Conservation (phyloP, 1,284 basidiomycete genomes). For the Athelia psychrophila region DNA sequence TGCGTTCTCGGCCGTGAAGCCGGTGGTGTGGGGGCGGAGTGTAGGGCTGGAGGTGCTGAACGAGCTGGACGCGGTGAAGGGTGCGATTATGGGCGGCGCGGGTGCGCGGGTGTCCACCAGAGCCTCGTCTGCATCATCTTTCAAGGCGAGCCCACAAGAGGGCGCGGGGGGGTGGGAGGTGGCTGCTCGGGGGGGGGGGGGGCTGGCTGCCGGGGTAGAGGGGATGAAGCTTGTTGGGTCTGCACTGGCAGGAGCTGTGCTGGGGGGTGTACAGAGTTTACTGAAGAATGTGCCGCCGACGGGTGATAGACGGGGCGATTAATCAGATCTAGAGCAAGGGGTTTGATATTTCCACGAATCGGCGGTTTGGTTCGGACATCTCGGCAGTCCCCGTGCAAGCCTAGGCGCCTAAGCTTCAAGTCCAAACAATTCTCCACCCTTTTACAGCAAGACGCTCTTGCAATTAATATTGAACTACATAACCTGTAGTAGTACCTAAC, state of each 20-base stretch:
- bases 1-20: conserved; percentile 39
- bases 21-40: conserved; percentile 83
- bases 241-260: neutral
- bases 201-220: neutral
- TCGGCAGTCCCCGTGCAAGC: too few species aligned
- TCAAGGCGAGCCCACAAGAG: neutral
- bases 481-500: too few species aligned
- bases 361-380: too few species aligned
- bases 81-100: conserved; percentile 78
- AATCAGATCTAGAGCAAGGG: too few species aligned
- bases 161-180: neutral
- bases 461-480: too few species aligned
- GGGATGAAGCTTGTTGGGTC: neutral
- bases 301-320: too few species aligned
- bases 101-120: conserved; percentile 55
- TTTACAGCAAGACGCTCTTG: too few species aligned
- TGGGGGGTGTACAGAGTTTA: neutral
- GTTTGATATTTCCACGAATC: too few species aligned
- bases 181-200: neutral
- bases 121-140: too few species aligned
- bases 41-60: conserved; percentile 90
- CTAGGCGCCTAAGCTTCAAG: too few species aligned
- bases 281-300: too few species aligned
- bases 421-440: too few species aligned
- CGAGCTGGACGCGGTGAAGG: conserved; percentile 81